phyloP scores from a whole-genome alignment of 805 yeast genomes.

The Candida ascalaphidarum region DNA sequence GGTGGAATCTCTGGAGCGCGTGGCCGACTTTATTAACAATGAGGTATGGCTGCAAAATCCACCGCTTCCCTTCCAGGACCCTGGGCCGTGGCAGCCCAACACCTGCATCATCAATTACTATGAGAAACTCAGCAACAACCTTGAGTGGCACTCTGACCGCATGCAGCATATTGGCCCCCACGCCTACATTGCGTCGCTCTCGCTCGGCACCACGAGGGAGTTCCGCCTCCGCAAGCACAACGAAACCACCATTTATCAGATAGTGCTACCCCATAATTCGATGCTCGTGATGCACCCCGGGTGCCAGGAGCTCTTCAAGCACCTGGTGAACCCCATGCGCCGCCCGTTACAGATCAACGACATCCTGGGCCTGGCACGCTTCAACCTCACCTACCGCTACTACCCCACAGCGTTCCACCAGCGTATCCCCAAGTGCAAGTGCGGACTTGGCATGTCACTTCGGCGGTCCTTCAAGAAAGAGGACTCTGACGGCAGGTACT shows the following conservation, averaged over 20 bases:
- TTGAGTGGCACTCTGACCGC: constrained; percentile 75
- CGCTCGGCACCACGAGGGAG: constrained; percentile 63
- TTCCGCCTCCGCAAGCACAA: constrained; percentile 42
- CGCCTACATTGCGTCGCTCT: constrained; percentile 56
- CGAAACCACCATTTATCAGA: constrained; percentile 28
- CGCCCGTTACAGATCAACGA: constrained; percentile 37
- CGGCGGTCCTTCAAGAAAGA: constrained; percentile 45
- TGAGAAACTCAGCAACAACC: constrained; percentile 37
- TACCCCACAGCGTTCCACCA: constrained; percentile 30
- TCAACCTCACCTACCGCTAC: constrained; percentile 61
- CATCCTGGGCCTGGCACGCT: constrained; percentile 40
- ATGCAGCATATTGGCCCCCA: constrained; percentile 67
- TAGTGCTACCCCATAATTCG: constrained; percentile 66
- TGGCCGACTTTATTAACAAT: constrained; percentile 28
- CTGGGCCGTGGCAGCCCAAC: constrained; percentile 41
- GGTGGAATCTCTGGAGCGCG: constrained; percentile 29
- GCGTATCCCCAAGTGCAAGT: constrained; percentile 38
- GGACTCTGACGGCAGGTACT: constrained; percentile 44
- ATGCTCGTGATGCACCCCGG: constrained; percentile 70
- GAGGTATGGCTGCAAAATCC: constrained; percentile 21
- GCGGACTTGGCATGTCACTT: constrained; percentile 43
- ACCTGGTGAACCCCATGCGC: constrained; percentile 44
- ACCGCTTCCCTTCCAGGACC: constrained; percentile 28
- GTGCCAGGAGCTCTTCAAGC: constrained; percentile 70
- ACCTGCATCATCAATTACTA: constrained; percentile 52